Evolutionary conservation across 2,329 filamentous ascomycete species (phyloP).

Genomic region (Exophiala xenobiotica): DNA sequence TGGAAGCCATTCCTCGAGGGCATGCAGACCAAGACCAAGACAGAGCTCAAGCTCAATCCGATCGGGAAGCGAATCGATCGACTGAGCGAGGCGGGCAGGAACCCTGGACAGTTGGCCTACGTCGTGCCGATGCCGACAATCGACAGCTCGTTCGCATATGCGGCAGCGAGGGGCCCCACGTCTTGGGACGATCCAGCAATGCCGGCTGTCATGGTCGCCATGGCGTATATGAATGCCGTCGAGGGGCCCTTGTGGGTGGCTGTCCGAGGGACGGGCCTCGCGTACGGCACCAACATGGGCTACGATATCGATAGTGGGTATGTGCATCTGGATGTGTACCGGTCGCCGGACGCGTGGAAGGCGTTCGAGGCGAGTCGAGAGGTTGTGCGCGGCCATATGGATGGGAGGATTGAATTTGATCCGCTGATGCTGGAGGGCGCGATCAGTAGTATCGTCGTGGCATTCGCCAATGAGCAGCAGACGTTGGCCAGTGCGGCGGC

Average conservation of each 20-base stretch:
- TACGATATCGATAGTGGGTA: constrained; percentile 76
- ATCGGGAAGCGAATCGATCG: constrained; percentile 68
- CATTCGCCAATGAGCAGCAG: constrained; percentile 82
- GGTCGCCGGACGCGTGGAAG: constrained; percentile 83
- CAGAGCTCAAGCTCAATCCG: constrained; percentile 60
- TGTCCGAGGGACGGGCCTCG: constrained; percentile 87
- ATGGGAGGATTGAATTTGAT: constrained; percentile 71
- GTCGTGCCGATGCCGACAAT: constrained; percentile 89
- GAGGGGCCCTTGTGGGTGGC: constrained; percentile 94
- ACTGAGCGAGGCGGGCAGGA: constrained; percentile 72
- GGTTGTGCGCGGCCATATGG: constrained; percentile 71
- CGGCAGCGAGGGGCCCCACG: constrained; percentile 70
- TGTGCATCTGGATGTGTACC: constrained; percentile 81
- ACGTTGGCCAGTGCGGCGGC: constrained; percentile 80
- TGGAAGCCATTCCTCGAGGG: constrained; percentile 67
- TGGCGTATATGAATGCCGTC: constrained; percentile 86
- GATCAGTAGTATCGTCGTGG: constrained; percentile 82
- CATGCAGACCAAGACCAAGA: constrained; percentile 52
- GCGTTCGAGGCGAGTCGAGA: constrained; percentile 76
- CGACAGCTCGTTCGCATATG: constrained; percentile 84
- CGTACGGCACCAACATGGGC: constrained; percentile 81
- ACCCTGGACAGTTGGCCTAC: constrained; percentile 71
- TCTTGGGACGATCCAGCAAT: constrained; percentile 75
- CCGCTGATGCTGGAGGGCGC: constrained; percentile 82
- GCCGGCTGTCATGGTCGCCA: constrained; percentile 81